A percentile compares a stretch with the other conserved stretches of the same genome.
phyloP scores from a whole-genome alignment of 2,329 filamentous ascomycete species.

The Didymella lethalis region DNA sequence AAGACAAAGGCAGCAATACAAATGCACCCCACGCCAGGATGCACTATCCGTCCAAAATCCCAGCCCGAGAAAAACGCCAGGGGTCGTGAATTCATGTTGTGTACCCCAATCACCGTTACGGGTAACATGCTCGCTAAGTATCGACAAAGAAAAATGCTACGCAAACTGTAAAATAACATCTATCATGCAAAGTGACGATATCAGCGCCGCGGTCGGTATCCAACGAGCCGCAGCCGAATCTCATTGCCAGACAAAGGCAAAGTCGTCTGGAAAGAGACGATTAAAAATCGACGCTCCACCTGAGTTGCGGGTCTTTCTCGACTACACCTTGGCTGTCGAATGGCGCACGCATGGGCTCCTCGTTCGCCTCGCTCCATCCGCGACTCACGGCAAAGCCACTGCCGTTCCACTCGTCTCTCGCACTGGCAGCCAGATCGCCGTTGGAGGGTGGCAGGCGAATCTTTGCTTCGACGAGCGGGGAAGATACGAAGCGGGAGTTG shows the following conservation, averaged over 20 bases:
- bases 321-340: constrained; percentile 47
- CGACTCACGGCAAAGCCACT: constrained; percentile 33
- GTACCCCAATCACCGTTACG: not conserved
- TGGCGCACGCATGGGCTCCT: constrained; percentile 33
- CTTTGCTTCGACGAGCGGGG: constrained; percentile 49
- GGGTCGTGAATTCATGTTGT: constrained; percentile 8
- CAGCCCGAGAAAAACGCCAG: constrained; percentile 2
- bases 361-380: constrained; percentile 32
- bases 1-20: constrained; percentile 1
- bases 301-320: constrained; percentile 48
- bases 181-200: constrained; percentile 7
- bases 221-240: not conserved
- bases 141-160: constrained; percentile 2
- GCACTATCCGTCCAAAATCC: constrained; percentile 21
- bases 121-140: constrained; percentile 7
- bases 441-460: constrained; percentile 48
- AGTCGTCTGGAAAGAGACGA: too few species aligned
- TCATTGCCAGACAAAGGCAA: too few species aligned
- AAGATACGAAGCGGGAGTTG: constrained; percentile 48
- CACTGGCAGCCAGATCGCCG: constrained; percentile 33
- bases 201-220: not conserved
- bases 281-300: constrained; percentile 56
- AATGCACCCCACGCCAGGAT: constrained; percentile 1
- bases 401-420: constrained; percentile 25
- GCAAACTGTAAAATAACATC: constrained; percentile 6